These are phyloP conservation scores for Fraxinus paxiana DNA, from an alignment of 305 asterid species.

Conservation along the genomic window DNA sequence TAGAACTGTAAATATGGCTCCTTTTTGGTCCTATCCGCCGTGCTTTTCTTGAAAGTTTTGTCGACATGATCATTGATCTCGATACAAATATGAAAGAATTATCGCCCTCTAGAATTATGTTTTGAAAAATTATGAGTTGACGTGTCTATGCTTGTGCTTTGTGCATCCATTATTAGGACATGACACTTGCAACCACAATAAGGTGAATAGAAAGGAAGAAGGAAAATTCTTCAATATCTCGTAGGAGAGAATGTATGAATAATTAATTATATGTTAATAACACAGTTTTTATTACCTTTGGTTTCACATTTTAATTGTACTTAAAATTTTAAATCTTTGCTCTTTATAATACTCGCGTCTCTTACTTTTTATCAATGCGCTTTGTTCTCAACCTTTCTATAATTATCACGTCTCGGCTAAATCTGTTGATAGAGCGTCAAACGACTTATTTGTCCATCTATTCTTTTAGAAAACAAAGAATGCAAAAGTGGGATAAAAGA, in stretches of 20 bases:
- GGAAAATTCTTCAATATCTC: background rate
- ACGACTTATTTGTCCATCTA: background rate
- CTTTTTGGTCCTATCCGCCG: background rate
- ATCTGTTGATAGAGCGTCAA: background rate
- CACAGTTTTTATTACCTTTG: background rate
- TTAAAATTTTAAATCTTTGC: background rate
- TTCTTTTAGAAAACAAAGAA: background rate
- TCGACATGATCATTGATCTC: background rate
- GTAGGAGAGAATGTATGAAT: background rate
- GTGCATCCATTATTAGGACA: background rate
- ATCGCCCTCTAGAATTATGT: background rate
- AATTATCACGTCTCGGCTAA: background rate
- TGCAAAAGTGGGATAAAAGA: background rate
- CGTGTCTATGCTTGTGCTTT: background rate
- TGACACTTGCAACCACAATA: background rate
- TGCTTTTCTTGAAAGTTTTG: background rate
- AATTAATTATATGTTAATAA: too few species aligned
- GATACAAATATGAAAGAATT: background rate
- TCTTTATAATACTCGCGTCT: background rate
- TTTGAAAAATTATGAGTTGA: background rate
- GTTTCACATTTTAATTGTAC: background rate
- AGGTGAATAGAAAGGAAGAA: background rate
- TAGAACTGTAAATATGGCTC: conserved; percentile 6
- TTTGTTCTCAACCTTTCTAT: background rate
- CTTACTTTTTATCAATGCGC: background rate